These are phyloP conservation scores for Dactylellina haptotyla DNA, from an alignment of 2,329 filamentous ascomycete genomes.

Conservation along the genomic window DNA sequence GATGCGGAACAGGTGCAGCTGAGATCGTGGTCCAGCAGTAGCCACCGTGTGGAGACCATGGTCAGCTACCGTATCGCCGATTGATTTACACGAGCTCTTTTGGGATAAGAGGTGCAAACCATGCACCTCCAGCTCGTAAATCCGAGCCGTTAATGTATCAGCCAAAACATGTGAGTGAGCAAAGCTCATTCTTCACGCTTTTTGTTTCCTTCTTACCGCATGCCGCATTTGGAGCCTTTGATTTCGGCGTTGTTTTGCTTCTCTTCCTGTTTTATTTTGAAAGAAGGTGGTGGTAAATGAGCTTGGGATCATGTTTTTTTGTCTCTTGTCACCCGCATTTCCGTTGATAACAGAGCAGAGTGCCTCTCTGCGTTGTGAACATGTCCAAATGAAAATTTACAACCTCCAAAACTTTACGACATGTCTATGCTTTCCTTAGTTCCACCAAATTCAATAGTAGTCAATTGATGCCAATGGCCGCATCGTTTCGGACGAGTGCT, in stretches of 20 bases:
- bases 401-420: constrained; percentile 17
- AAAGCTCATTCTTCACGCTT: not conserved
- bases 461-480: constrained; percentile 44
- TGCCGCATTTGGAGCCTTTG: not conserved
- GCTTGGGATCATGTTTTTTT: not conserved
- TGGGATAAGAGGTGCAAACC: too few relatives aligned
- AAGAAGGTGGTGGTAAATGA: not conserved
- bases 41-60: constrained; percentile 90
- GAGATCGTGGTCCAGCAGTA: constrained; percentile 93
- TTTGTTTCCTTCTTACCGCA: not conserved
- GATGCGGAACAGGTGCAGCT: constrained; percentile 90
- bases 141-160: too few relatives aligned
- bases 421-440: constrained; percentile 15
- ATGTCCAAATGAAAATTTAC: constrained; percentile 37
- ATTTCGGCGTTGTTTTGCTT: constrained; percentile 3
- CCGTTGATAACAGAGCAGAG: not conserved
- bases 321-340: not conserved
- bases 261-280: too few relatives aligned
- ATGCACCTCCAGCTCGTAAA: too few relatives aligned
- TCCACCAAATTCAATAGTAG: not conserved
- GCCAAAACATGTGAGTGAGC: not conserved
- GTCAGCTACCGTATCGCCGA: constrained; percentile 83
- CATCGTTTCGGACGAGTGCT: constrained; percentile 38
- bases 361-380: constrained; percentile 10
- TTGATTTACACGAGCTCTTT: constrained; percentile 52